These are phyloP conservation scores for Melanomma pulvis-pyrius DNA, from an alignment of 495 filamentous ascomycete species.

Conservation along the genomic window DNA sequence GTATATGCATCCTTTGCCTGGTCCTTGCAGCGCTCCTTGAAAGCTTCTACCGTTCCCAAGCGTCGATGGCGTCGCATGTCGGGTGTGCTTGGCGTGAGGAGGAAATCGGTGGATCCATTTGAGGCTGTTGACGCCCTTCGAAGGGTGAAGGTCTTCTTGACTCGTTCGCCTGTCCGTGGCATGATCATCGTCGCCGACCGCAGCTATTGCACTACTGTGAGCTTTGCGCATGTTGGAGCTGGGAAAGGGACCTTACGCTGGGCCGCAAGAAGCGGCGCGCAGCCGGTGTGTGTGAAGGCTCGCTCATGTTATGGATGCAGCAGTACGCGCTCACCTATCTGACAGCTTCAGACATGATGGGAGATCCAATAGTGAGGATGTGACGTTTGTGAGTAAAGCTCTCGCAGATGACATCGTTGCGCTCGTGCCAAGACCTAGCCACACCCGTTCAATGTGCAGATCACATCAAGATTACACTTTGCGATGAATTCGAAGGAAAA, in stretches of 20 bases:
- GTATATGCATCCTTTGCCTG: constrained; percentile 30
- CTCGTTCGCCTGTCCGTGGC: constrained; percentile 62
- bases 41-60: background rate
- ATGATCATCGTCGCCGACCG: constrained; percentile 65
- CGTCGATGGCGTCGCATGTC: constrained; percentile 23
- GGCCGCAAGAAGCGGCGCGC: constrained; percentile 36
- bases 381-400: background rate
- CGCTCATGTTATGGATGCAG: constrained; percentile 23
- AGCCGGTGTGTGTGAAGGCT: constrained; percentile 11
- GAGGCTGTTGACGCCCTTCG: constrained; percentile 43
- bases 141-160: constrained; percentile 60
- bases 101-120: constrained; percentile 29
- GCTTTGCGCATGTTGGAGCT: constrained; percentile 2
- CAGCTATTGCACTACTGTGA: constrained; percentile 45
- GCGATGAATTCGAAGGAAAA: background rate
- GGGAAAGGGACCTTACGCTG: constrained; percentile 25
- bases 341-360: constrained; percentile 2
- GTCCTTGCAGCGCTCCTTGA: constrained; percentile 19
- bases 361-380: background rate
- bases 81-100: constrained; percentile 35
- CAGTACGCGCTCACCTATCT: background rate
- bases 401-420: background rate
- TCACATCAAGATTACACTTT: background rate
- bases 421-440: background rate
- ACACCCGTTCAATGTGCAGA: background rate